Evolutionary conservation across 306 rosid genomes (phyloP).

Genomic region (Cucumis melo): DNA sequence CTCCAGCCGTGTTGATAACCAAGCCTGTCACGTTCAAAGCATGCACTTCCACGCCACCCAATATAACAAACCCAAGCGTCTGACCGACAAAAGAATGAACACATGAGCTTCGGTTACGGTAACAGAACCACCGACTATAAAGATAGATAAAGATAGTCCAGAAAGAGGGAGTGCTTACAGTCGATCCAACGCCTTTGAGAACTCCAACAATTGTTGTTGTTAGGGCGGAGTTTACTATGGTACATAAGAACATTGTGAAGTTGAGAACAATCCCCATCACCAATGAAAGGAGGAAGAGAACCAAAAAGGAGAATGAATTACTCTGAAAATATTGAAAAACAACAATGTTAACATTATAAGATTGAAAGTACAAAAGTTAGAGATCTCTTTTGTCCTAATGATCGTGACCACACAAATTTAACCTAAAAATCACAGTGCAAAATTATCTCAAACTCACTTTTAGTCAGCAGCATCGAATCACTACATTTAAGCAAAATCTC

Average conservation of each 20-base stretch:
- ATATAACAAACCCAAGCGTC: conserved; percentile 79
- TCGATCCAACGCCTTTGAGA: conserved; percentile 96
- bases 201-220: conserved; percentile 94
- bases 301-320: conserved; percentile 62
- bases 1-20: conserved; percentile 88
- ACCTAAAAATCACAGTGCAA: not conserved
- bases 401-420: not conserved
- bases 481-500: not conserved
- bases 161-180: conserved; percentile 34
- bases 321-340: conserved; percentile 35
- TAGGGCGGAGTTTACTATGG: conserved; percentile 84
- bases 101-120: not conserved
- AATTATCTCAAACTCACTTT: not conserved
- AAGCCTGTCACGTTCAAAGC: conserved; percentile 74
- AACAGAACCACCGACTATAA: not conserved
- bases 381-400: not conserved
- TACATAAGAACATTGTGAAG: conserved; percentile 97
- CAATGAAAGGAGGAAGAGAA: conserved; percentile 63
- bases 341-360: not conserved
- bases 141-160: not conserved
- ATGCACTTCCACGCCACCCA: conserved; percentile 83
- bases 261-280: conserved; percentile 87
- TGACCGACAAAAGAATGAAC: conserved; percentile 12
- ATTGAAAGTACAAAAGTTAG: not conserved
- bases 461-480: not conserved